Evolutionary conservation across 192 early-diverging fungal species (phyloP).

Genomic region (Linnemannia zychae): DNA sequence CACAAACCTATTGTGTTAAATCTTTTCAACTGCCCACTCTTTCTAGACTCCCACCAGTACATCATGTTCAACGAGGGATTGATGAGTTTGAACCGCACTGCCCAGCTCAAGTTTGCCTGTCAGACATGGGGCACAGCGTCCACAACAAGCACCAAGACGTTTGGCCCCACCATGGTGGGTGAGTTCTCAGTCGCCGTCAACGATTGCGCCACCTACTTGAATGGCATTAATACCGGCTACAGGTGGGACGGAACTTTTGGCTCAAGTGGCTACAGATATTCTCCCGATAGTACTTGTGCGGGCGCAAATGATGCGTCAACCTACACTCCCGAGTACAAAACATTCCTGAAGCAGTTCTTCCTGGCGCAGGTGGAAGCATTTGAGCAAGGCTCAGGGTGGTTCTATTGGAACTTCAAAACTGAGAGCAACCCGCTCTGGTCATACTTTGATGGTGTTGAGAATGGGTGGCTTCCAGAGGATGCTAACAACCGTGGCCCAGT

Average conservation of each 20-base stretch:
- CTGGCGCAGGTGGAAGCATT: slow-evolving; percentile 74
- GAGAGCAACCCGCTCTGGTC: slow-evolving; percentile 81
- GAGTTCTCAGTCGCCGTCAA: slow-evolving; percentile 80
- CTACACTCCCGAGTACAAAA: slow-evolving; percentile 61
- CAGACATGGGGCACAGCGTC: slow-evolving; percentile 31
- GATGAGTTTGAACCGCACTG: slow-evolving; percentile 37
- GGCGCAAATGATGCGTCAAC: slow-evolving; percentile 58
- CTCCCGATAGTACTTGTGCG: slow-evolving; percentile 69
- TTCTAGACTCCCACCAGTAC: slow-evolving; percentile 62
- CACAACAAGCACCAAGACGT: slow-evolving; percentile 31
- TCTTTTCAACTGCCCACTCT: not conserved
- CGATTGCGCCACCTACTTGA: slow-evolving; percentile 82
- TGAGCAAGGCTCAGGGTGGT: slow-evolving; percentile 74
- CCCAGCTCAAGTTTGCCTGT: slow-evolving; percentile 45
- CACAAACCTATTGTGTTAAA: not conserved
- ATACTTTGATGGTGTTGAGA: slow-evolving; percentile 73
- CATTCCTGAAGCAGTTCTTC: slow-evolving; percentile 64
- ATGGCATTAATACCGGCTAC: slow-evolving; percentile 69
- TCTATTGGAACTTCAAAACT: slow-evolving; percentile 82
- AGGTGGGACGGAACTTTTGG: slow-evolving; percentile 74
- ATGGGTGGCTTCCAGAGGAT: slow-evolving; percentile 76
- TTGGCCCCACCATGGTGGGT: slow-evolving; percentile 76
- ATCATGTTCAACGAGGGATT: slow-evolving; percentile 61
- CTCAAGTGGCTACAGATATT: slow-evolving; percentile 45
- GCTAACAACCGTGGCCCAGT: slow-evolving; percentile 44